Percentiles rank a stretch among this genome's conserved stretches.
Evolutionary conservation across 441 rosid species (phyloP).

Genomic region (Cnidoscolus chayamansa): DNA sequence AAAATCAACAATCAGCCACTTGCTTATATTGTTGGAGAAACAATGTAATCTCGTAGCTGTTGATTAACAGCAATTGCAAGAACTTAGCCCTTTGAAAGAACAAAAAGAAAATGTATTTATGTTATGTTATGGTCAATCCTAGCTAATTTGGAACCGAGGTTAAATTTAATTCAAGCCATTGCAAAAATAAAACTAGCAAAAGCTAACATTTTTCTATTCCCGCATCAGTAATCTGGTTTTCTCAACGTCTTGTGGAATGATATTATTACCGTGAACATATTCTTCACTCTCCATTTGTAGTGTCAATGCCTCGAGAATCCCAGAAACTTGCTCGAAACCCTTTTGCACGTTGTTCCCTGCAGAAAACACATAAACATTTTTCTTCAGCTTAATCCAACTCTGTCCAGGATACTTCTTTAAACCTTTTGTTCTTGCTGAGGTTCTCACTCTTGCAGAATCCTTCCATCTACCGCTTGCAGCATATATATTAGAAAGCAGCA

Average conservation of each 20-base stretch:
- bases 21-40: no score
- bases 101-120: no score
- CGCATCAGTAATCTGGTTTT: not conserved
- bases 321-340: slow-evolving; percentile 37
- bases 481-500: slow-evolving; percentile 45
- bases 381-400: slow-evolving; percentile 50
- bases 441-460: slow-evolving; percentile 44
- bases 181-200: no score
- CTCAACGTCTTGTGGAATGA: slow-evolving; percentile 3
- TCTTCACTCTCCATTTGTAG: slow-evolving; percentile 44
- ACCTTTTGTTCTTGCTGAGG: slow-evolving; percentile 40
- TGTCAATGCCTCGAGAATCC: slow-evolving; percentile 45
- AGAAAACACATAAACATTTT: slow-evolving; percentile 31
- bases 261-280: slow-evolving; percentile 11
- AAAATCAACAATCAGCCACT: no score
- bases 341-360: slow-evolving; percentile 41
- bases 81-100: no score
- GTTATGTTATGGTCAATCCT: no score
- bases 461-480: slow-evolving; percentile 47
- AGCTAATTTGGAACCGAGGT: no score
- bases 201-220: no score
- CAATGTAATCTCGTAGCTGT: no score
- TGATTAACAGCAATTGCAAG: no score
- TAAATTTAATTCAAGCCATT: no score
- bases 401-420: slow-evolving; percentile 46